Percentiles rank a stretch among this genome's conserved stretches.
phyloP scores from a whole-genome alignment of 2,329 filamentous ascomycete species.

The Calonectria henricotiae region DNA sequence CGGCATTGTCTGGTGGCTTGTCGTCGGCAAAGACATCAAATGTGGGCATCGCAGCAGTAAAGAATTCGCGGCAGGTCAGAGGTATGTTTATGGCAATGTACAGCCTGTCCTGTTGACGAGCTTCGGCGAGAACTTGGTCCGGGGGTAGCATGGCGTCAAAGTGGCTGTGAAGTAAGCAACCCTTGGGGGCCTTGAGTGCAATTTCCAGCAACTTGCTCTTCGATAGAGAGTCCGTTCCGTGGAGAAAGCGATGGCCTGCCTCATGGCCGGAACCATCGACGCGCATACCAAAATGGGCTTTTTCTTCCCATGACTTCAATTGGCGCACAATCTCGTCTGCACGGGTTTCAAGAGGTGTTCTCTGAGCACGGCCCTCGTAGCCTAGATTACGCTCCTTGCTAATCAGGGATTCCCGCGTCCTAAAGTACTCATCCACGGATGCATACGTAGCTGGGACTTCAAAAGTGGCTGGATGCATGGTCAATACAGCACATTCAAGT shows the following conservation, averaged over 20 bases:
- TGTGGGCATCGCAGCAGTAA: neutral
- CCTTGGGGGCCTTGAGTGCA: constrained; percentile 2
- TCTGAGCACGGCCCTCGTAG: neutral
- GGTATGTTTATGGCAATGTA: constrained; percentile 8
- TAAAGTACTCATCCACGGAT: constrained; percentile 16
- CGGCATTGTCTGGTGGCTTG: neutral
- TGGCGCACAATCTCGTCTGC: neutral
- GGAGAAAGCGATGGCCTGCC: constrained; percentile 8
- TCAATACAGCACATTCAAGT: neutral
- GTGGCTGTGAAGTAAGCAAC: constrained; percentile 11
- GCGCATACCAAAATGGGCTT: neutral
- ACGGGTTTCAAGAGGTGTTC: neutral
- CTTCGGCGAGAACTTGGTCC: neutral
- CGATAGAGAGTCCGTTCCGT: neutral
- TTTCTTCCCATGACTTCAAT: constrained; percentile 14
- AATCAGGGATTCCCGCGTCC: neutral
- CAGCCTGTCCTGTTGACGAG: neutral
- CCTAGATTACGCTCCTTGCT: neutral
- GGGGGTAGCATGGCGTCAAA: constrained; percentile 10
- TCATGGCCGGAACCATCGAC: neutral
- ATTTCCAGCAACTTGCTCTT: constrained; percentile 13
- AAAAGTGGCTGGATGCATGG: neutral
- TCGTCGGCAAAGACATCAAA: neutral
- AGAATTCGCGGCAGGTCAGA: constrained; percentile 4
- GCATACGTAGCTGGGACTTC: neutral